A percentile compares a stretch with the other conserved stretches of the same genome.
These are phyloP conservation scores for Lipomyces lipofer DNA, from an alignment of 805 yeast genomes.

Conservation along the genomic window DNA sequence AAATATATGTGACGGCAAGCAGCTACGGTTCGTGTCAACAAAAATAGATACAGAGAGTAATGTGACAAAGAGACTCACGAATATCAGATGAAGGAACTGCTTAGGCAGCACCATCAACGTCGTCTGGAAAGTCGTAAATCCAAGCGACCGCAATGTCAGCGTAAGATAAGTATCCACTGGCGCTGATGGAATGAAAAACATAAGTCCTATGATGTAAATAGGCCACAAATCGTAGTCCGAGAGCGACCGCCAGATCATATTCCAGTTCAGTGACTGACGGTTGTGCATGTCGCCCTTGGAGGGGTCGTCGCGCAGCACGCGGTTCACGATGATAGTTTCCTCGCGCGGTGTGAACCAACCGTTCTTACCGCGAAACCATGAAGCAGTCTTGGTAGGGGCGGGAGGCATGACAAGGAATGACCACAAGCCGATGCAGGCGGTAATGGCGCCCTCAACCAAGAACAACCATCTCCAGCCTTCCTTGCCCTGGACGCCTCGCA, in stretches of 20 bases:
- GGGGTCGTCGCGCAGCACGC: constrained; percentile 64
- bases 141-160: constrained; percentile 49
- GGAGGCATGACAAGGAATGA: constrained; percentile 57
- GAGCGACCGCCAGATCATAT: constrained; percentile 46
- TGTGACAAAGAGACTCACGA: too few species aligned
- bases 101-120: constrained; percentile 56
- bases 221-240: constrained; percentile 59
- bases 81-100: constrained; percentile 34
- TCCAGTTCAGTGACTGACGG: constrained; percentile 51
- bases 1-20: constrained; percentile 27
- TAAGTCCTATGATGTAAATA: constrained; percentile 50
- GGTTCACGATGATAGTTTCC: constrained; percentile 59
- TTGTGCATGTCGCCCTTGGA: constrained; percentile 65
- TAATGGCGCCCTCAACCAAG: constrained; percentile 59
- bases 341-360: constrained; percentile 59
- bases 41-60: too few species aligned
- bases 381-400: constrained; percentile 53
- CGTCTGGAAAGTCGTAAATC: constrained; percentile 55
- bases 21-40: too few species aligned
- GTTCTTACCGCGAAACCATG: constrained; percentile 50
- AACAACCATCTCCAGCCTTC: constrained; percentile 67
- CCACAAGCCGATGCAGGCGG: constrained; percentile 53
- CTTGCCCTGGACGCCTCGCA: constrained; percentile 47
- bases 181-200: constrained; percentile 44
- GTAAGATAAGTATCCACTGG: constrained; percentile 51